Evolutionary conservation across 1,139 yeast species (phyloP), one percentile per base, ranked within the genome.

Genomic region (Petasospora fabianii): DNA sequence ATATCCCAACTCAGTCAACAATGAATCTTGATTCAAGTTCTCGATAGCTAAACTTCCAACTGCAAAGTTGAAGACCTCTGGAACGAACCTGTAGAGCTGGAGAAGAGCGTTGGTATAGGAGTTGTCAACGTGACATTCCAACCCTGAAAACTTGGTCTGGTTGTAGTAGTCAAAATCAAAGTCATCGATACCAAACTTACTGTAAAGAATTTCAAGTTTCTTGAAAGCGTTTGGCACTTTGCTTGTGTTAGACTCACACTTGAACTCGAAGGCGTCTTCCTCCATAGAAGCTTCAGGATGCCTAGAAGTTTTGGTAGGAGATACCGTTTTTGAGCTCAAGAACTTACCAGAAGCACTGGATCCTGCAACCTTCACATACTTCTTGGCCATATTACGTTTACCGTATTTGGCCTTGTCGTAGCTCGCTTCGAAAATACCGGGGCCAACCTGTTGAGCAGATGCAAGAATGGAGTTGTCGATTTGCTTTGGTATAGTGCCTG

Each of bases 101-200:
- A 94, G 54, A 24, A 90, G 62, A 0, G 96, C 71, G 57, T 94
- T 94, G 39, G 84, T 72, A 57, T 86, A 87, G 0, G 95, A 75
- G 54, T 85, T 86, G 38, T 84, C 88, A 12, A 84, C 73, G 55
- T 87, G 94, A 15, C 88, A 83, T 59, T 92, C 97, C 24, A 94
- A 67, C 0, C 98, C 97, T n/a, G 96, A 77, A 51, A 69, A 84
- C 1, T 60, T 55, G 0, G 97, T 85, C 35, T 71, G 68, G 56
- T 90, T 88, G 65, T 84, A 92, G 53, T 80, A 83, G 40, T 76
- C 80, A 57, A 92, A 92, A 64, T 94, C 97, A 63, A 92, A 92
- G 61, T 88, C 97, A 51, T 84, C 88, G 21, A 94, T 90, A 15
- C 98, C 98, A 61, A 88, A 92, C 53, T 77, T 83, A 42, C 95